Evolutionary conservation across 305 asterid species (phyloP).

Genomic region (Fraxinus nigra): DNA sequence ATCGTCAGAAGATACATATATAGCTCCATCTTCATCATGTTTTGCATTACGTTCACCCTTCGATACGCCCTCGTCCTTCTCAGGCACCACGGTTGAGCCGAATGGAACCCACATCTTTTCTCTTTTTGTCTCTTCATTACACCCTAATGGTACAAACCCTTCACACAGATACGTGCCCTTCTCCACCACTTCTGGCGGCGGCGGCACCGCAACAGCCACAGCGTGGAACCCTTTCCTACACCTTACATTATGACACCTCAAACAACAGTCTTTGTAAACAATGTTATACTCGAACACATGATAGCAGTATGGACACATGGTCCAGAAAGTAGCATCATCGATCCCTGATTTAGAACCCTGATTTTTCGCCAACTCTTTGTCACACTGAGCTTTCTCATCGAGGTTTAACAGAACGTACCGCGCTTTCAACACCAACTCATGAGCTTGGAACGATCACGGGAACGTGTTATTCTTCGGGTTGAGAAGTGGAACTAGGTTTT

Average conservation of each 20-base stretch:
- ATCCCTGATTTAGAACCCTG: not conserved
- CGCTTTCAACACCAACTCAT: too few relatives aligned
- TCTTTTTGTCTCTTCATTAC: constrained; percentile 8
- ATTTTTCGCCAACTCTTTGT: constrained; percentile 28
- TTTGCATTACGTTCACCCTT: constrained; percentile 2
- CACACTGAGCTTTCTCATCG: constrained; percentile 27
- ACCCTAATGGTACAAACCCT: constrained; percentile 36
- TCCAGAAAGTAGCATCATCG: constrained; percentile 52
- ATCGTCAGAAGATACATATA: constrained; percentile 31
- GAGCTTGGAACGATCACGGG: too few relatives aligned
- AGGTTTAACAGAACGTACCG: constrained; percentile 8
- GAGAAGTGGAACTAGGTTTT: too few relatives aligned
- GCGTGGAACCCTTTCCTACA: constrained; percentile 52
- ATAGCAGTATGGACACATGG: constrained; percentile 68
- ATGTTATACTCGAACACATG: constrained; percentile 47
- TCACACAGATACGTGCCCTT: too few relatives aligned
- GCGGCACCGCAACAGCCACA: constrained; percentile 26
- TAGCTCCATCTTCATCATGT: not conserved
- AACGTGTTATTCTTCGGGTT: too few relatives aligned
- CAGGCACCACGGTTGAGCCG: not conserved
- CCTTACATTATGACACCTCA: constrained; percentile 54
- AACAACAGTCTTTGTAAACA: constrained; percentile 39
- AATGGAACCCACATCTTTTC: constrained; percentile 43
- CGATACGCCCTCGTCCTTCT: not conserved
- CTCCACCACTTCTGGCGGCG: constrained; percentile 31